A percentile compares a stretch with the other conserved stretches of the same genome.
These are phyloP conservation scores for Monosporascus sp. DNA, from an alignment of 2,329 filamentous ascomycete species.

Conservation along the genomic window DNA sequence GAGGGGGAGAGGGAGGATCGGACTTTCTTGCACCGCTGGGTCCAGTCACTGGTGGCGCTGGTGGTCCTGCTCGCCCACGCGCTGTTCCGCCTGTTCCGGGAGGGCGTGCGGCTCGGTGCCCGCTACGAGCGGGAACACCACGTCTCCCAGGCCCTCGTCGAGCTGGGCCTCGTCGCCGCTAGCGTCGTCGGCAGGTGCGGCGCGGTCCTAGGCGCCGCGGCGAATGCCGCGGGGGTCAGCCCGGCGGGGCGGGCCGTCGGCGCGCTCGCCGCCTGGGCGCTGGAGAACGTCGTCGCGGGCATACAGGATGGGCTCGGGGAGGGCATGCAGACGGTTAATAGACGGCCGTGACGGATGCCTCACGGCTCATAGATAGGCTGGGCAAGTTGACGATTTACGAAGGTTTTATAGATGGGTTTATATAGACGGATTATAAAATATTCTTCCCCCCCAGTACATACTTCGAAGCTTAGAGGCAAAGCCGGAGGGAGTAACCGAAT, in stretches of 20 bases:
- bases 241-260: slow-evolving; percentile 54
- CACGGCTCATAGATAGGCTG: background rate
- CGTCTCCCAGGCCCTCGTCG: slow-evolving; percentile 53
- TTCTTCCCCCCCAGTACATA: too few species aligned
- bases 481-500: too few species aligned
- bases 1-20: slow-evolving; percentile 9
- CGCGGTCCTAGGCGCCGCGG: slow-evolving; percentile 44
- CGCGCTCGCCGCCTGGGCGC: slow-evolving; percentile 53
- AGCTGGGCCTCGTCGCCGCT: slow-evolving; percentile 44
- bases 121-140: slow-evolving; percentile 62
- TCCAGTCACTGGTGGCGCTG: slow-evolving; percentile 51
- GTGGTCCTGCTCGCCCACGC: slow-evolving; percentile 55
- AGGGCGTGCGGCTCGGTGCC: slow-evolving; percentile 48
- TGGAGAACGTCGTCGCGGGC: slow-evolving; percentile 60
- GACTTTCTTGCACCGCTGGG: slow-evolving; percentile 53
- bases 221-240: slow-evolving; percentile 59
- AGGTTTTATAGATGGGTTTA: too few species aligned
- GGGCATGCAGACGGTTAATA: slow-evolving; percentile 19
- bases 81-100: slow-evolving; percentile 51
- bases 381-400: too few species aligned
- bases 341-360: slow-evolving; percentile 11
- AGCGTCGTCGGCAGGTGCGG: slow-evolving; percentile 48
- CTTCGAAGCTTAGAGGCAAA: too few species aligned
- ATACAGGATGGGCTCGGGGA: slow-evolving; percentile 57
- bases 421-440: too few species aligned